Evolutionary conservation across 116 monocot genomes (phyloP).

Genomic region (Dioscorea cayenensis): DNA sequence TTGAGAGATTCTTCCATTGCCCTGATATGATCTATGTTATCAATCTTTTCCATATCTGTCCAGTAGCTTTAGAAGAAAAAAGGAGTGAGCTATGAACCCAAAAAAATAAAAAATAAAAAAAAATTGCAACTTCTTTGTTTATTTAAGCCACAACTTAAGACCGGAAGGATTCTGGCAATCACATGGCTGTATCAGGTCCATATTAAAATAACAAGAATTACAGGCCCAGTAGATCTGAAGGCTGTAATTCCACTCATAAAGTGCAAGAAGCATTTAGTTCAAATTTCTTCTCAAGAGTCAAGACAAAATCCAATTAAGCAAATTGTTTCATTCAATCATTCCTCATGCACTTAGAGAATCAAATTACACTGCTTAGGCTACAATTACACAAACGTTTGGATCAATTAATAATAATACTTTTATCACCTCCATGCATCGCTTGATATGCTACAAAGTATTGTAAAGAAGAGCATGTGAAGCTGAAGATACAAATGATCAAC

Average conservation of each 20-base stretch:
- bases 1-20: conserved; percentile 33
- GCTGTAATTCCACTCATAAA: not conserved
- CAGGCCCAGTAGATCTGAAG: not conserved
- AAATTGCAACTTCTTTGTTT: not conserved
- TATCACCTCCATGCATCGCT: too few relatives aligned
- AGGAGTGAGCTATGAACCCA: not conserved
- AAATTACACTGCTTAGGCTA: not conserved
- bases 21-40: conserved; percentile 26
- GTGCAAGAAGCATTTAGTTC: not conserved
- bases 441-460: too few relatives aligned
- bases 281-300: not conserved
- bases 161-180: not conserved
- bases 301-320: too few relatives aligned
- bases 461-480: too few relatives aligned
- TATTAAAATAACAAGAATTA: not conserved
- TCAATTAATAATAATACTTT: too few relatives aligned
- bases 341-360: too few relatives aligned
- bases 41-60: conserved; percentile 24
- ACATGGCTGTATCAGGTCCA: not conserved
- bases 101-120: too few relatives aligned
- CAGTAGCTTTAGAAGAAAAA: conserved; percentile 17
- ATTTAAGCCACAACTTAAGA: not conserved
- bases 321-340: too few relatives aligned
- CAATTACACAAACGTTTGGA: not conserved
- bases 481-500: too few relatives aligned